phyloP scores from a whole-genome alignment of 805 yeast genomes.

The Cephaloascus fragrans region DNA sequence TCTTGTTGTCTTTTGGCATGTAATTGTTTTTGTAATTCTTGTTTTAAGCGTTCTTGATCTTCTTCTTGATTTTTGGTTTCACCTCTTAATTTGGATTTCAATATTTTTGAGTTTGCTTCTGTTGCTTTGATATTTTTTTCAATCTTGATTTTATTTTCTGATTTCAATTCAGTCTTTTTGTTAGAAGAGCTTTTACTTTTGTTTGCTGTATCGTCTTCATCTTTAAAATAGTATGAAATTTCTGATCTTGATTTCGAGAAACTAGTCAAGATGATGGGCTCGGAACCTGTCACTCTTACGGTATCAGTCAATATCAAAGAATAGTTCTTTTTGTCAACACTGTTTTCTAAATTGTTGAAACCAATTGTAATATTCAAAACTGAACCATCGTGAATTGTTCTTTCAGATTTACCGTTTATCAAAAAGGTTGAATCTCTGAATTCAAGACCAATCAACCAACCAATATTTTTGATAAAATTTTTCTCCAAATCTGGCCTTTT shows the following conservation, averaged over 20 bases:
- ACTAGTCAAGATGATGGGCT: slow-evolving; percentile 60
- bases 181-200: not conserved
- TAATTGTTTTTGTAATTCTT: slow-evolving; percentile 71
- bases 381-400: slow-evolving; percentile 60
- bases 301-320: slow-evolving; percentile 77
- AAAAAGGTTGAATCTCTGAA: slow-evolving; percentile 74
- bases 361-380: slow-evolving; percentile 73
- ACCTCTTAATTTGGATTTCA: slow-evolving; percentile 71
- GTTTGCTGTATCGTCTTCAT: slow-evolving; percentile 40
- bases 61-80: slow-evolving; percentile 70
- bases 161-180: slow-evolving; percentile 14
- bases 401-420: slow-evolving; percentile 62
- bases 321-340: slow-evolving; percentile 43
- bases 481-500: slow-evolving; percentile 57
- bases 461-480: slow-evolving; percentile 68
- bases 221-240: slow-evolving; percentile 75
- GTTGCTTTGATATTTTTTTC: slow-evolving; percentile 18
- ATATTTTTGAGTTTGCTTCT: slow-evolving; percentile 49
- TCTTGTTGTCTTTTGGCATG: slow-evolving; percentile 82
- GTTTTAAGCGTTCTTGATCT: slow-evolving; percentile 68
- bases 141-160: slow-evolving; percentile 25
- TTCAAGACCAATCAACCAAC: slow-evolving; percentile 85
- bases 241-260: slow-evolving; percentile 66
- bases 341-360: slow-evolving; percentile 50
- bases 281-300: slow-evolving; percentile 52